Evolutionary conservation across 2,329 filamentous ascomycete species (phyloP).

Genomic region (Exutisphaerella laricina): DNA sequence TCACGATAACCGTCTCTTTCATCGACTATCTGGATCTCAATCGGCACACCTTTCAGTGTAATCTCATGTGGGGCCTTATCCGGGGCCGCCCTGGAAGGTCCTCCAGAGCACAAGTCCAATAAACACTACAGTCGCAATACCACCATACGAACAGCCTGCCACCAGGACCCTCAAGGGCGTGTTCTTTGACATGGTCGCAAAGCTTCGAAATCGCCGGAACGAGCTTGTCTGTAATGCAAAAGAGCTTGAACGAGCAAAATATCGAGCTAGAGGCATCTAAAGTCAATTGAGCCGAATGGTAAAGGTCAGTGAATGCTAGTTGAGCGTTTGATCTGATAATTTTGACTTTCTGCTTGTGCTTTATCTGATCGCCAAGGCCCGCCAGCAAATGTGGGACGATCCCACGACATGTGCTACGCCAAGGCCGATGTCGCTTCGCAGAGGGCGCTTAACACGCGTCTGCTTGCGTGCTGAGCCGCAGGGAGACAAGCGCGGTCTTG

Average conservation of each 20-base stretch:
- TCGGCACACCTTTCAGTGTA: conserved; percentile 31
- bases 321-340: conserved; percentile 2
- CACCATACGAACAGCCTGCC: conserved; percentile 14
- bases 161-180: conserved; percentile 9
- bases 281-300: too few species aligned
- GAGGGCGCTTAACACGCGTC: not conserved
- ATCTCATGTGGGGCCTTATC: conserved; percentile 10
- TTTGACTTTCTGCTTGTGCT: not conserved
- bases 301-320: too few species aligned
- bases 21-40: conserved; percentile 69
- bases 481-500: too few species aligned
- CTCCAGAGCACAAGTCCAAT: conserved; percentile 12
- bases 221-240: too few species aligned
- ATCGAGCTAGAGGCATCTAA: too few species aligned
- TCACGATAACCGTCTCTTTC: conserved; percentile 79
- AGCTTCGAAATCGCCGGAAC: not conserved
- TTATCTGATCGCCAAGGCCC: too few species aligned
- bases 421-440: not conserved
- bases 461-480: not conserved
- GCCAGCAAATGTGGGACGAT: not conserved
- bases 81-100: conserved; percentile 9
- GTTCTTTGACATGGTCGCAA: not conserved
- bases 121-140: conserved; percentile 15
- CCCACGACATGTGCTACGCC: not conserved
- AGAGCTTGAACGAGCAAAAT: too few species aligned